Conservation (phyloP, 495 filamentous ascomycete species). For the Penicillium angulare region DNA sequence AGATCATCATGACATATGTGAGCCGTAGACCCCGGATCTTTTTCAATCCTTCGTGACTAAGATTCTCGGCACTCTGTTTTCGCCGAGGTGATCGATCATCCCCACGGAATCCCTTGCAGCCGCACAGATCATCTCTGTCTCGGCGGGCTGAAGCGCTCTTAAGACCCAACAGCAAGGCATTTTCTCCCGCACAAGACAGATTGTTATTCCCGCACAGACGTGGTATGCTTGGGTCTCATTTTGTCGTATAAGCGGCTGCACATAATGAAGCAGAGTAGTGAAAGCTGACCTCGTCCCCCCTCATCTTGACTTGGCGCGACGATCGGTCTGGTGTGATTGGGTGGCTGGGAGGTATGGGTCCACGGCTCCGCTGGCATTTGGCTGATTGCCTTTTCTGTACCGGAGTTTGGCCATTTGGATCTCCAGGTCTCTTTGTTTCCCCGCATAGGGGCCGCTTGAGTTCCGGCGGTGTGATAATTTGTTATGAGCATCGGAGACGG, state of each 20-base stretch:
- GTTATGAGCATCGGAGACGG: too few species aligned
- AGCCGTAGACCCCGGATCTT: too few species aligned
- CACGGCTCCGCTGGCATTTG: neutral
- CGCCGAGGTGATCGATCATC: neutral
- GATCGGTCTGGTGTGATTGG: slow-evolving; percentile 19
- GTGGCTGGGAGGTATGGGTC: neutral
- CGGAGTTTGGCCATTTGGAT: neutral
- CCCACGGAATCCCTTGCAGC: slow-evolving; percentile 16
- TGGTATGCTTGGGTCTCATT: slow-evolving; percentile 21
- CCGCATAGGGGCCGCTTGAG: too few species aligned
- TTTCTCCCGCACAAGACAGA: neutral
- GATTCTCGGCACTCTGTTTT: neutral
- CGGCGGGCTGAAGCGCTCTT: neutral
- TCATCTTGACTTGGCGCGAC: slow-evolving; percentile 20
- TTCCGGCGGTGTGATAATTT: too few species aligned
- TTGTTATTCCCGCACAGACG: slow-evolving; percentile 5
- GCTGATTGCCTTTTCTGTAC: slow-evolving; percentile 1
- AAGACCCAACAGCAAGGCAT: neutral
- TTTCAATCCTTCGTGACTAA: neutral
- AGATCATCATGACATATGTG: neutral
- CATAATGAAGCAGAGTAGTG: neutral
- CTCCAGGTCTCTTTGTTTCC: too few species aligned
- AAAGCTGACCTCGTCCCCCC: slow-evolving; percentile 3
- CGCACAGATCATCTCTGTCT: slow-evolving; percentile 4
- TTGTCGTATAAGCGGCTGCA: neutral